These are phyloP conservation scores for Aechmea fasciata DNA, from an alignment of 176 grass and related monocot genomes.

Conservation along the genomic window DNA sequence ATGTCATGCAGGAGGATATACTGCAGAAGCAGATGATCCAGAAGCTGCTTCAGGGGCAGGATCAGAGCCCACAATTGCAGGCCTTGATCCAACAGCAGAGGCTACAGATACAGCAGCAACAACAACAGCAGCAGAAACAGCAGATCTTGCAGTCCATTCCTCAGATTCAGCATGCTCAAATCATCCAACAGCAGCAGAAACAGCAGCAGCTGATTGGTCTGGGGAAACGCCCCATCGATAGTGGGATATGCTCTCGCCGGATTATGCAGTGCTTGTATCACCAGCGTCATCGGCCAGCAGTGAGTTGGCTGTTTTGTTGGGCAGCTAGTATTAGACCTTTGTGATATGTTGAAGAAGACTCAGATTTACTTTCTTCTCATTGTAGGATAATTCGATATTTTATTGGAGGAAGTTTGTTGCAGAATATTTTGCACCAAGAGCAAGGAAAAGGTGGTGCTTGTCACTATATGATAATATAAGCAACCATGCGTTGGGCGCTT, in stretches of 20 bases:
- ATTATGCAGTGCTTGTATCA: conserved; percentile 95
- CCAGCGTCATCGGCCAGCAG: conserved; percentile 65
- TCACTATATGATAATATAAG: conserved; percentile 83
- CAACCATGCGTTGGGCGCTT: conserved; percentile 48
- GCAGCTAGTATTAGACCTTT: background rate
- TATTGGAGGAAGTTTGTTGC: conserved; percentile 94
- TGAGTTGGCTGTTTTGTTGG: conserved; percentile 24
- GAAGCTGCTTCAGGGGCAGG: conserved; percentile 52
- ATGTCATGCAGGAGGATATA: conserved; percentile 56
- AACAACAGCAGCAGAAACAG: conserved; percentile 59
- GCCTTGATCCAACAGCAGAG: conserved; percentile 74
- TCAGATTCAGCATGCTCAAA: conserved; percentile 54
- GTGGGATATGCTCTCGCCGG: conserved; percentile 70
- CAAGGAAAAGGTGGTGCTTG: conserved; percentile 94
- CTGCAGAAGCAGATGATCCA: conserved; percentile 67
- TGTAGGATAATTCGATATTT: conserved; percentile 76
- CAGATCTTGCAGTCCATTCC: conserved; percentile 57
- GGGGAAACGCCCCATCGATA: conserved; percentile 53
- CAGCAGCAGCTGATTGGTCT: conserved; percentile 36
- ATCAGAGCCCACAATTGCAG: conserved; percentile 70
- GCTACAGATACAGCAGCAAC: conserved; percentile 26
- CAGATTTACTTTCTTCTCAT: conserved; percentile 1
- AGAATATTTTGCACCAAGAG: conserved; percentile 77
- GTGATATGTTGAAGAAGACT: background rate
- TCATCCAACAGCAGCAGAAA: conserved; percentile 49